Evolutionary conservation across 2,329 filamentous ascomycete species (phyloP).

Genomic region (Sordariomycetes sp.): DNA sequence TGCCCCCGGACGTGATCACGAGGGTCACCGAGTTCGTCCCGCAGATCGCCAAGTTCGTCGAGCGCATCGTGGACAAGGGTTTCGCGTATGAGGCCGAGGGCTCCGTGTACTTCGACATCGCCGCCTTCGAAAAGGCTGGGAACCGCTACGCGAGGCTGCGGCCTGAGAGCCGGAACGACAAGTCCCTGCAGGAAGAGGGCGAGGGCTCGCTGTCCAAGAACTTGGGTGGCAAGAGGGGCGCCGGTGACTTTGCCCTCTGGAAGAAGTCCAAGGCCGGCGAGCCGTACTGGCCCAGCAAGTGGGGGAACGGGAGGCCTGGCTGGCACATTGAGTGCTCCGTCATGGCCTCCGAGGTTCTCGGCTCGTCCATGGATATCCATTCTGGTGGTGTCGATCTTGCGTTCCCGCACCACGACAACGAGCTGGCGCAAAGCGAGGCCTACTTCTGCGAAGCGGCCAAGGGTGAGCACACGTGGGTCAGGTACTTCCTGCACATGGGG

Average conservation of each 20-base stretch:
- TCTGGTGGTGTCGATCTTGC: conserved; percentile 84
- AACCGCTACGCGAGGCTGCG: conserved; percentile 78
- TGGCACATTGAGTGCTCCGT: conserved; percentile 98
- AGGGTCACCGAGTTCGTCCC: conserved; percentile 87
- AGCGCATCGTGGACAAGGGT: conserved; percentile 69
- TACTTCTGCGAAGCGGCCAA: conserved; percentile 49
- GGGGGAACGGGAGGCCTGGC: conserved; percentile 78
- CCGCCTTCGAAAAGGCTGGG: conserved; percentile 69
- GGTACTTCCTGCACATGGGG: conserved; percentile 93
- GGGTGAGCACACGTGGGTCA: conserved; percentile 66
- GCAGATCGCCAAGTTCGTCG: conserved; percentile 75
- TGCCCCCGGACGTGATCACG: conserved; percentile 69
- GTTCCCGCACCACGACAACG: conserved; percentile 90
- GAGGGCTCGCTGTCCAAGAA: conserved; percentile 66
- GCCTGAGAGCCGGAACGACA: conserved; percentile 75
- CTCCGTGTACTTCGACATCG: conserved; percentile 90
- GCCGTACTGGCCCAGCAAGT: conserved; percentile 77
- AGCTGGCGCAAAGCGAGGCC: conserved; percentile 82
- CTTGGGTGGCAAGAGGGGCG: conserved; percentile 53
- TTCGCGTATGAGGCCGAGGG: conserved; percentile 76
- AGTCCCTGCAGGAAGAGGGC: conserved; percentile 72
- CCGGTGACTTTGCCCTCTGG: conserved; percentile 86
- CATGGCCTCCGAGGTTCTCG: conserved; percentile 85
- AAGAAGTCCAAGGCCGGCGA: conserved; percentile 87
- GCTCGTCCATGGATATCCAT: conserved; percentile 57